A percentile compares a stretch with the other conserved stretches of the same genome.
These are phyloP conservation scores for Colletotrichum tofieldiae DNA, from an alignment of 2,329 filamentous ascomycete species.

Conservation along the genomic window DNA sequence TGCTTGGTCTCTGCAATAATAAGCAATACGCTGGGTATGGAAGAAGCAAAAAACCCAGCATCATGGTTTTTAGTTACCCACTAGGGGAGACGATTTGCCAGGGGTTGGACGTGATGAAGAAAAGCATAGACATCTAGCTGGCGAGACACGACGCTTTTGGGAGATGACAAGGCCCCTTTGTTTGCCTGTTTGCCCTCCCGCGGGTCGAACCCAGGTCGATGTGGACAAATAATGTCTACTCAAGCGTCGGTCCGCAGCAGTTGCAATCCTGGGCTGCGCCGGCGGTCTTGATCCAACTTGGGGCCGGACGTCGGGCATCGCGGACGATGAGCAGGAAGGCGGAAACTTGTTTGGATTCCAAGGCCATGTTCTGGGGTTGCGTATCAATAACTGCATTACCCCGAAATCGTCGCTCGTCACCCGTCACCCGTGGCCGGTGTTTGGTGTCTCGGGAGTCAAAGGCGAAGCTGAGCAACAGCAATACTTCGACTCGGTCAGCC, in stretches of 20 bases:
- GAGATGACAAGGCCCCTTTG: background rate
- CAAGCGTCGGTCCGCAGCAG: background rate
- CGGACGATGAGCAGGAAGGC: background rate
- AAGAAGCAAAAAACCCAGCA: conserved; percentile 42
- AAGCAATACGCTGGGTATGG: conserved; percentile 32
- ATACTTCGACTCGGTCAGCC: conserved; percentile 4
- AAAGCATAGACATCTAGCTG: conserved; percentile 11
- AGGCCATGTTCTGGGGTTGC: conserved; percentile 36
- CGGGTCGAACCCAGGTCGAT: background rate
- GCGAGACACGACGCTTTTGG: conserved; percentile 9
- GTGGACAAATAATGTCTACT: background rate
- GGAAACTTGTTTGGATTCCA: conserved; percentile 17
- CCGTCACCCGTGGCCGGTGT: conserved; percentile 23
- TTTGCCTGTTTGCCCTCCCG: conserved; percentile 4
- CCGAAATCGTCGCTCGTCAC: conserved; percentile 24
- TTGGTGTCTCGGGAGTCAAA: conserved; percentile 42
- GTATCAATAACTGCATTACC: conserved; percentile 35
- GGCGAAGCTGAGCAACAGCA: conserved; percentile 23
- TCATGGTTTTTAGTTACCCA: conserved; percentile 35
- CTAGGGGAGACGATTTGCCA: conserved; percentile 14
- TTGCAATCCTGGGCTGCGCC: background rate
- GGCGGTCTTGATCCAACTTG: background rate
- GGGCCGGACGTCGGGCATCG: background rate
- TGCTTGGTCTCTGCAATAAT: conserved; percentile 13
- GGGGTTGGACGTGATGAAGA: conserved; percentile 32